Evolutionary conservation across 78 protist genomes (phyloP).

Genomic region (Guillardia theta): DNA sequence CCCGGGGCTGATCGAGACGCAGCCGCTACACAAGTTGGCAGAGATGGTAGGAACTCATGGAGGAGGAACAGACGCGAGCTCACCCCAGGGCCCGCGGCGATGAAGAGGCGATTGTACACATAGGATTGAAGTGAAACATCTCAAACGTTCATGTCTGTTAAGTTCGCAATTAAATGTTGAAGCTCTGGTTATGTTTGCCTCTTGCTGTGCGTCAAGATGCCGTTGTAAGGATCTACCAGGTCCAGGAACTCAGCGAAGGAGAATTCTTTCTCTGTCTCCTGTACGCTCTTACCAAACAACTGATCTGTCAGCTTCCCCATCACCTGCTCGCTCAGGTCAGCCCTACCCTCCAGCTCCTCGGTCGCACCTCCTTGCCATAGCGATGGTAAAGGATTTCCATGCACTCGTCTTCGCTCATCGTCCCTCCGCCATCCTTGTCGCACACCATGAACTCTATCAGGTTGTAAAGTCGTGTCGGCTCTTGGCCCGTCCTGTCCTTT

Average conservation of each 20-base stretch:
- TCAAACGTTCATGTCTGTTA: no score
- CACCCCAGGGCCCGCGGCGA: no score
- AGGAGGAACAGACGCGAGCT: no score
- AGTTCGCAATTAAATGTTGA: no score
- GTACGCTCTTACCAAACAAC: background rate
- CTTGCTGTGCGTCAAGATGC: background rate
- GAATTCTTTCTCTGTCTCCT: background rate
- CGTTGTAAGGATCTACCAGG: background rate
- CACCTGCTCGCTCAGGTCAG: background rate
- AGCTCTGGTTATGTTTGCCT: no score
- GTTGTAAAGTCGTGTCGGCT: constrained; percentile 32
- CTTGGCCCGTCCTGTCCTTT: background rate
- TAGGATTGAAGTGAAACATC: no score
- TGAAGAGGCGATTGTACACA: no score
- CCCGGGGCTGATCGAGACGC: no score
- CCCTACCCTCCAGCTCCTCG: background rate
- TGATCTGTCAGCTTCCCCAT: background rate
- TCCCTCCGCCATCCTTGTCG: constrained; percentile 27
- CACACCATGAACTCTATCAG: constrained; percentile 13
- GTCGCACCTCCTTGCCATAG: background rate
- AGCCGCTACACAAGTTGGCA: no score
- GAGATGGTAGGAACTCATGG: no score
- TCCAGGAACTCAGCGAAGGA: background rate
- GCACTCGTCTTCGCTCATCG: constrained; percentile 5
- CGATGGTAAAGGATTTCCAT: constrained; percentile 39